phyloP scores from a whole-genome alignment of 805 yeast species.

The Myxozyma kluyveri region DNA sequence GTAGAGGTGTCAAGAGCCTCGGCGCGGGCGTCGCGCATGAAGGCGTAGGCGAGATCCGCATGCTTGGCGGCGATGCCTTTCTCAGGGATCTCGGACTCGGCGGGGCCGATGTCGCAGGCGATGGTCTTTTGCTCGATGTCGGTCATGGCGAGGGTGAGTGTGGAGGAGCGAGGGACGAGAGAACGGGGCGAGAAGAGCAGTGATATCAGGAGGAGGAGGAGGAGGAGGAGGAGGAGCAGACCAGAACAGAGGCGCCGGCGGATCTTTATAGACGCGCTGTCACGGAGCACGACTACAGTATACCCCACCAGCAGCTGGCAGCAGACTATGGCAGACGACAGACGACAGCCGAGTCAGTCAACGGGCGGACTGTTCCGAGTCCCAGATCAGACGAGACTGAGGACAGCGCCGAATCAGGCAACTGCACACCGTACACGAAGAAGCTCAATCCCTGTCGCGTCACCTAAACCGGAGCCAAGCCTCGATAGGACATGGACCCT shows the following conservation, averaged over 20 bases:
- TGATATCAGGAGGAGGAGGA: background rate
- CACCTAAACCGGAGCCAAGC: too few relatives aligned
- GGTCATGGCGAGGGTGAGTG: background rate
- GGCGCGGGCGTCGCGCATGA: conserved; percentile 7
- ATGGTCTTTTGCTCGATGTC: conserved; percentile 5
- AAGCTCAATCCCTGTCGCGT: too few relatives aligned
- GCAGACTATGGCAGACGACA: too few relatives aligned
- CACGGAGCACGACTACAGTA: too few relatives aligned
- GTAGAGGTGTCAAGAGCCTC: conserved; percentile 1
- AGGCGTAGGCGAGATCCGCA: conserved; percentile 10
- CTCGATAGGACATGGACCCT: too few relatives aligned
- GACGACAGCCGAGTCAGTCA: too few relatives aligned
- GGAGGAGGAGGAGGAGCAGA: background rate
- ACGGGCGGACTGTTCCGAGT: too few relatives aligned
- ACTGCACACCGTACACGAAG: too few relatives aligned
- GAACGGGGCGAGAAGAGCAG: background rate
- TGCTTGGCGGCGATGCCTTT: conserved; percentile 1
- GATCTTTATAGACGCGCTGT: background rate
- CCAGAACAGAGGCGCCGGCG: background rate
- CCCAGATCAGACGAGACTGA: too few relatives aligned
- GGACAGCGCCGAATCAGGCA: too few relatives aligned
- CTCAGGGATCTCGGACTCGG: conserved; percentile 2
- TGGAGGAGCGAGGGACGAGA: background rate
- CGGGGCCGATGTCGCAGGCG: conserved; percentile 5
- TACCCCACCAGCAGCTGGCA: too few relatives aligned